A percentile compares a stretch with the other conserved stretches of the same genome.
Conservation (phyloP, 371 early-diverging fungal genomes). For the Umbelopsis sp. region DNA sequence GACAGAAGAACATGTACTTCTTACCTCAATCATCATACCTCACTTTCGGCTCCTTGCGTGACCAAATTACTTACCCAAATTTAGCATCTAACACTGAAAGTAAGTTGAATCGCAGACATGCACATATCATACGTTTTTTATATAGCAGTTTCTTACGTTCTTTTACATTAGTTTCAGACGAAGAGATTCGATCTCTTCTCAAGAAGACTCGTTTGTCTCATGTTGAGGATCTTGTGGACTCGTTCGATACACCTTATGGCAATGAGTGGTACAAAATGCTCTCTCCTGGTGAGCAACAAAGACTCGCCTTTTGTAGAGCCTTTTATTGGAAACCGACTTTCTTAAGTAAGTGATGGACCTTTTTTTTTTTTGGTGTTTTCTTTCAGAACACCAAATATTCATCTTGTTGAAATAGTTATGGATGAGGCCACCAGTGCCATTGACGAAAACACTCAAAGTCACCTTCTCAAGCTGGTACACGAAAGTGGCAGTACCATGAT, state of each 20-base stretch:
- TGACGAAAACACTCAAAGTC: constrained; percentile 54
- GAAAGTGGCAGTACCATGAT: constrained; percentile 60
- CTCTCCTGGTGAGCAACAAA: constrained; percentile 83
- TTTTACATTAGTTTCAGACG: constrained; percentile 49
- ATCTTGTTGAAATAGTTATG: constrained; percentile 44
- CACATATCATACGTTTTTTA: neutral
- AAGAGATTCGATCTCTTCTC: constrained; percentile 47
- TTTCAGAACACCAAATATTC: neutral
- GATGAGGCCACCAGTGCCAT: constrained; percentile 81
- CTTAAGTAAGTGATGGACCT: constrained; percentile 54
- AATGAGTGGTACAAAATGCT: constrained; percentile 69
- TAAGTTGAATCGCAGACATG: constrained; percentile 21
- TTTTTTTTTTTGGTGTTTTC: neutral
- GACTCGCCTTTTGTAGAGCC: constrained; percentile 70
- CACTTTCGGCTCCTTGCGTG: constrained; percentile 68
- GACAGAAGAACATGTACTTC: constrained; percentile 56
- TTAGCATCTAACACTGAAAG: constrained; percentile 32
- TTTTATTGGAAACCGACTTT: constrained; percentile 69
- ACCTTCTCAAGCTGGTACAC: constrained; percentile 50
- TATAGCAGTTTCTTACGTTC: neutral
- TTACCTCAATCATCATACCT: constrained; percentile 75
- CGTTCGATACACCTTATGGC: constrained; percentile 56
- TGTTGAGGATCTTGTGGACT: constrained; percentile 43
- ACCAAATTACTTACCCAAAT: constrained; percentile 67
- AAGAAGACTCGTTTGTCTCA: constrained; percentile 56